Evolutionary conservation across 169 alveolate genomes (phyloP).

Genomic region (Plasmodium malariae): DNA sequence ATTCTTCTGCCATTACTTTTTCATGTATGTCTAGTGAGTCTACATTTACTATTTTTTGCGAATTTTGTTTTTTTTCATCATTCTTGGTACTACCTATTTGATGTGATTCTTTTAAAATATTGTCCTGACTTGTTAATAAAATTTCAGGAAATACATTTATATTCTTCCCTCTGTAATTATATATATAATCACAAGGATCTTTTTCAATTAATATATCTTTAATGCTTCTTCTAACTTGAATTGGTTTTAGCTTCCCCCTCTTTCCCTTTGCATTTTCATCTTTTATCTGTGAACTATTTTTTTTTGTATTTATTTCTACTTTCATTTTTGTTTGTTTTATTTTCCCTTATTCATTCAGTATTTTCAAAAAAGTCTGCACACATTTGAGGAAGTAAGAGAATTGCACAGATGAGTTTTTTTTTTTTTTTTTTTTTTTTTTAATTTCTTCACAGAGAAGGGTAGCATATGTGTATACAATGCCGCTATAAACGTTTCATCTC

Average conservation of each 20-base stretch:
- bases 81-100: not conserved
- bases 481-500: no score
- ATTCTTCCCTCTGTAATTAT: slow-evolving; percentile 43
- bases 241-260: slow-evolving; percentile 32
- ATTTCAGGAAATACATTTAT: slow-evolving; percentile 30
- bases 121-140: not conserved
- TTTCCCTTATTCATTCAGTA: not conserved
- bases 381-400: no score
- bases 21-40: slow-evolving; percentile 19
- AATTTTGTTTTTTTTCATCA: not conserved
- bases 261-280: not conserved
- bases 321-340: slow-evolving; percentile 10
- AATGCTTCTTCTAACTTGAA: slow-evolving; percentile 65
- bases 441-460: no score
- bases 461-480: no score
- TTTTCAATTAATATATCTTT: slow-evolving; percentile 35
- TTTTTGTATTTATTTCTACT: not conserved
- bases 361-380: not conserved
- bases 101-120: not conserved
- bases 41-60: not conserved
- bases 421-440: no score
- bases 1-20: slow-evolving; percentile 16
- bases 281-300: not conserved
- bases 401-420: no score
- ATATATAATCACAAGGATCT: slow-evolving; percentile 31